These are phyloP conservation scores for Sclerotinia minor DNA, from an alignment of 2,329 filamentous ascomycete genomes.

Conservation along the genomic window DNA sequence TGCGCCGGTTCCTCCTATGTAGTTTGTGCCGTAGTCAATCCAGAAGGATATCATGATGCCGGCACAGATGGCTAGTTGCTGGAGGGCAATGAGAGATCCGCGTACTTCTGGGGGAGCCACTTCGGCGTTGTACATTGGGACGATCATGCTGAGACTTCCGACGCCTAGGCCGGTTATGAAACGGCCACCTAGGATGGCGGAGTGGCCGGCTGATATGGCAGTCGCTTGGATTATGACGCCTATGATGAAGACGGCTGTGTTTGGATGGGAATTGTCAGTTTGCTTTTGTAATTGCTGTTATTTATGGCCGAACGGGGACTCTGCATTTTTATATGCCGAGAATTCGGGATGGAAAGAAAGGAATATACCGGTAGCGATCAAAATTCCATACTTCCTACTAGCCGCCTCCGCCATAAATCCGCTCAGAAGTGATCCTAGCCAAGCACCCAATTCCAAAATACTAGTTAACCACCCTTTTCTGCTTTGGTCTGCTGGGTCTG, in stretches of 20 bases:
- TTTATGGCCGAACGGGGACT: neutral
- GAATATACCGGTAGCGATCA: slow-evolving; percentile 56
- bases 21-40: slow-evolving; percentile 66
- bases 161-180: slow-evolving; percentile 74
- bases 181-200: slow-evolving; percentile 66
- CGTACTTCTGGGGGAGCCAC: slow-evolving; percentile 63
- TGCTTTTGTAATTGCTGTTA: neutral
- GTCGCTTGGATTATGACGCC: slow-evolving; percentile 69
- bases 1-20: slow-evolving; percentile 61
- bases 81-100: slow-evolving; percentile 63
- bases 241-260: slow-evolving; percentile 58
- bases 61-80: slow-evolving; percentile 62
- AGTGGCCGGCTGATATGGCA: slow-evolving; percentile 56
- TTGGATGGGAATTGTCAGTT: neutral
- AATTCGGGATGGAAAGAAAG: neutral
- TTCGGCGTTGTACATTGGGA: slow-evolving; percentile 55
- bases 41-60: slow-evolving; percentile 59
- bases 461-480: slow-evolving; percentile 62
- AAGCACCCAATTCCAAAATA: slow-evolving; percentile 75
- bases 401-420: slow-evolving; percentile 70
- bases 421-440: slow-evolving; percentile 70
- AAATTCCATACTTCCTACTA: slow-evolving; percentile 68
- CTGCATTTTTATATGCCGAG: neutral
- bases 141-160: slow-evolving; percentile 66
- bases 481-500: slow-evolving; percentile 50